Percentiles rank a stretch among this genome's conserved stretches.
Evolutionary conservation across 2,329 filamentous ascomycete species (phyloP).

Genomic region (Penicillium corylophilum): DNA sequence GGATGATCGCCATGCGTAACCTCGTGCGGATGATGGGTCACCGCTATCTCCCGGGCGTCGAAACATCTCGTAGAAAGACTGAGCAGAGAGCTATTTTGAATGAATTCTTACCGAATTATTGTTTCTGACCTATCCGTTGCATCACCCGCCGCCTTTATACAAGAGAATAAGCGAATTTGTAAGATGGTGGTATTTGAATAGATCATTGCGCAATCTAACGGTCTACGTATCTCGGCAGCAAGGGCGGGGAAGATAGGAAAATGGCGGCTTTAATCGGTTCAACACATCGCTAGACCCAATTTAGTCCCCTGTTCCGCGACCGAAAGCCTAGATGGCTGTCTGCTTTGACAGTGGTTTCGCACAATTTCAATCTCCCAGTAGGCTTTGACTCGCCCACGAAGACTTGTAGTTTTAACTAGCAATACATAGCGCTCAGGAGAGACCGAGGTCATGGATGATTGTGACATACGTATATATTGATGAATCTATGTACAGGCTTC

Average conservation of each 20-base stretch:
- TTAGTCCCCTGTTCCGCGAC: not conserved
- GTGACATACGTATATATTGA: not conserved
- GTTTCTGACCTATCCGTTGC: too few species aligned
- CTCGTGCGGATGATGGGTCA: not conserved
- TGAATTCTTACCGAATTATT: too few species aligned
- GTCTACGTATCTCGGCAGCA: not conserved
- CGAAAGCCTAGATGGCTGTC: not conserved
- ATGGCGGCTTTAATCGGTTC: not conserved
- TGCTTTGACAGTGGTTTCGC: not conserved
- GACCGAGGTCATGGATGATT: not conserved
- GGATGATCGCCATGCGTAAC: conserved; percentile 20
- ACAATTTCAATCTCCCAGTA: too few species aligned
- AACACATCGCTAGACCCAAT: not conserved
- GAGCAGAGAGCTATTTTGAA: not conserved
- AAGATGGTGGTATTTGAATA: not conserved
- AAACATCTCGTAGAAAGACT: not conserved
- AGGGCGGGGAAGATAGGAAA: not conserved
- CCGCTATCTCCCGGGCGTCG: not conserved
- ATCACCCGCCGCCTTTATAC: too few species aligned
- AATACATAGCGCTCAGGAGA: not conserved
- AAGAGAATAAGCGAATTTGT: too few species aligned
- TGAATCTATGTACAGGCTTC: not conserved
- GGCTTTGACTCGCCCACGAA: too few species aligned
- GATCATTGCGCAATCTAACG: not conserved
- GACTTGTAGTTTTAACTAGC: not conserved